These are phyloP conservation scores for Alnus rubra DNA, from an alignment of 306 rosid species.

Conservation along the genomic window DNA sequence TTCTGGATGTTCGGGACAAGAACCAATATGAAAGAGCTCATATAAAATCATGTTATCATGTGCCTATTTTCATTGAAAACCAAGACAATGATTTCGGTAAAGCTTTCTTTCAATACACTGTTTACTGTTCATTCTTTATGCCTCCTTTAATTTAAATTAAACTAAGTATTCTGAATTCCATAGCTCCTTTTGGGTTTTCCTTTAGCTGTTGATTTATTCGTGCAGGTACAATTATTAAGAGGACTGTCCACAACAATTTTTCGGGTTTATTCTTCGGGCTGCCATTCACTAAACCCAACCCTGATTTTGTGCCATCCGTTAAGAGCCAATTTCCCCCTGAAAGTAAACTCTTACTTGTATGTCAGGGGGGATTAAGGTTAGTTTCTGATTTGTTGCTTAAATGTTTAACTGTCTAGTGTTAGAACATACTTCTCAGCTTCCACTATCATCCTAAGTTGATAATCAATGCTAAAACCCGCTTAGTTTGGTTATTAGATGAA, in stretches of 20 bases:
- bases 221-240: conserved; percentile 79
- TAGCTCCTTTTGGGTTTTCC: not conserved
- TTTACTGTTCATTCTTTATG: not conserved
- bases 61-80: conserved; percentile 85
- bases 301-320: conserved; percentile 76
- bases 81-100: conserved; percentile 78
- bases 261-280: conserved; percentile 86
- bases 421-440: not conserved
- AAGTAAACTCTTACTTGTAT: conserved; percentile 74
- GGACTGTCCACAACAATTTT: conserved; percentile 92
- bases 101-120: not conserved
- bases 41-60: conserved; percentile 77
- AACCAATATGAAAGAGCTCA: conserved; percentile 78
- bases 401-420: not conserved
- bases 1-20: conserved; percentile 83
- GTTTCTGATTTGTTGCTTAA: conserved; percentile 25
- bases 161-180: not conserved
- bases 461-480: not conserved
- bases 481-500: not conserved
- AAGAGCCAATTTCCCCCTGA: conserved; percentile 61
- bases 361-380: conserved; percentile 96
- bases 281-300: conserved; percentile 79
- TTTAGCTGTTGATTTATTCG: conserved; percentile 14
- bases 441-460: not conserved
- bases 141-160: not conserved